Conservation (phyloP, 805 yeast species). For the Starmerella tilneyi region DNA sequence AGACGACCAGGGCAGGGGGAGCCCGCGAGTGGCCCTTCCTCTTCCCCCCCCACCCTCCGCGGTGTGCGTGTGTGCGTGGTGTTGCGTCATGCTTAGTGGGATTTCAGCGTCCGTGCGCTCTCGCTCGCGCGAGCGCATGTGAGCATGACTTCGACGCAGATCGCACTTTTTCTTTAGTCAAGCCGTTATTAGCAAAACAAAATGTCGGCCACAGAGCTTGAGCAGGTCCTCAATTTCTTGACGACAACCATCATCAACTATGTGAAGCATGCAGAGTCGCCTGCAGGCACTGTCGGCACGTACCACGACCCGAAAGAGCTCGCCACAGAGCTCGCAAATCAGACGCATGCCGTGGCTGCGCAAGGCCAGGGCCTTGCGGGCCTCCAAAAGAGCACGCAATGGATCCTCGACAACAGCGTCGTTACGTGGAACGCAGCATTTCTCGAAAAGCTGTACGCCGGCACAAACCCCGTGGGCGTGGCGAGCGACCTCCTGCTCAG, state of each 20-base stretch:
- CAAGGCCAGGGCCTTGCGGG: conserved; percentile 37
- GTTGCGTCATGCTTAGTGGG: too few relatives aligned
- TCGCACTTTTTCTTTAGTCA: too few relatives aligned
- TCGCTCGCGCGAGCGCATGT: too few relatives aligned
- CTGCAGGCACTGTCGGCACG: conserved; percentile 41
- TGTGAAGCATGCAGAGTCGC: conserved; percentile 41
- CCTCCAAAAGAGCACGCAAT: conserved; percentile 43
- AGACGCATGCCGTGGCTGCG: conserved; percentile 28
- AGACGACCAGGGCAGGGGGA: too few relatives aligned
- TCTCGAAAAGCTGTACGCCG: conserved; percentile 71
- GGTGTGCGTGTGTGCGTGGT: too few relatives aligned
- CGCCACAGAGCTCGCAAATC: conserved; percentile 32
- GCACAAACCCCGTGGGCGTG: conserved; percentile 78
- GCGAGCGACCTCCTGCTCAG: conserved; percentile 60
- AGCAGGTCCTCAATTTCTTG: conserved; percentile 42
- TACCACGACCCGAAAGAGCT: conserved; percentile 38
- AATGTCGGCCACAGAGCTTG: conserved; percentile 36
- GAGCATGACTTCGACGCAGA: too few relatives aligned
- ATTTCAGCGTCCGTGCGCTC: too few relatives aligned
- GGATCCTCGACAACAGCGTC: conserved; percentile 54
- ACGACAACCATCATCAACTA: conserved; percentile 45
- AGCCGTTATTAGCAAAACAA: background rate
- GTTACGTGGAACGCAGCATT: conserved; percentile 85
- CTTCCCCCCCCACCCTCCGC: too few relatives aligned
- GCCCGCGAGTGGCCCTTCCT: too few relatives aligned